phyloP scores from a whole-genome alignment of 2,329 filamentous ascomycete genomes.

The Cryphonectria nitschkei region DNA sequence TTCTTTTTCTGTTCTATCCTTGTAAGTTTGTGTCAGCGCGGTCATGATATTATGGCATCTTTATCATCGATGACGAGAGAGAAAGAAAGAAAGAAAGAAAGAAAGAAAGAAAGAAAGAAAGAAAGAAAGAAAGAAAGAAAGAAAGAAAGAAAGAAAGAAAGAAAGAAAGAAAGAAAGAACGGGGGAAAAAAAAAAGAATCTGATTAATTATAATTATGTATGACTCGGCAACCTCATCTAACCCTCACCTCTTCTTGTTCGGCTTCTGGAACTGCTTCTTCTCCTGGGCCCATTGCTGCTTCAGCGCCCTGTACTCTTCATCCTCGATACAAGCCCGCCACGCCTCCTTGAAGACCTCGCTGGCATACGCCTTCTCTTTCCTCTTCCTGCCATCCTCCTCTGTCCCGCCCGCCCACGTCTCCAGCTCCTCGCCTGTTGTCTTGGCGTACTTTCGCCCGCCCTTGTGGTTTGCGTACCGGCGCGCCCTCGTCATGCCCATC shows the following conservation, averaged over 20 bases:
- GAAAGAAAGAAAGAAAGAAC: too few relatives aligned
- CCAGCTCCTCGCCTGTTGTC: slow-evolving; percentile 44
- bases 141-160: too few relatives aligned
- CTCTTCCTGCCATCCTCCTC: slow-evolving; percentile 47
- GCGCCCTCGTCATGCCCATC: slow-evolving; percentile 67
- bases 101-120: too few relatives aligned
- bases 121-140: too few relatives aligned
- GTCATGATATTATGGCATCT: not conserved
- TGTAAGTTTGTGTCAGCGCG: not conserved
- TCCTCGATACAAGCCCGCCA: slow-evolving; percentile 52
- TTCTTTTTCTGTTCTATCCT: not conserved
- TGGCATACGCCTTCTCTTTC: slow-evolving; percentile 54
- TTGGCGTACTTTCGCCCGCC: slow-evolving; percentile 58
- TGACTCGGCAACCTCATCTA: not conserved
- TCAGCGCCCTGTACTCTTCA: slow-evolving; percentile 48
- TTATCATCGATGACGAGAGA: not conserved
- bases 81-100: not conserved
- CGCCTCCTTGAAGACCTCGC: slow-evolving; percentile 50
- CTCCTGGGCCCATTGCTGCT: slow-evolving; percentile 35
- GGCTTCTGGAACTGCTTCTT: slow-evolving; percentile 14
- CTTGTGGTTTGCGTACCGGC: slow-evolving; percentile 60
- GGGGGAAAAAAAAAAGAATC: too few relatives aligned
- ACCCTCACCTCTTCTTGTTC: not conserved
- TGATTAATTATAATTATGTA: not conserved
- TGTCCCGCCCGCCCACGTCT: slow-evolving; percentile 41